Conservation (phyloP, 202 grass and related monocot genomes). For the Zoysia matrella region DNA sequence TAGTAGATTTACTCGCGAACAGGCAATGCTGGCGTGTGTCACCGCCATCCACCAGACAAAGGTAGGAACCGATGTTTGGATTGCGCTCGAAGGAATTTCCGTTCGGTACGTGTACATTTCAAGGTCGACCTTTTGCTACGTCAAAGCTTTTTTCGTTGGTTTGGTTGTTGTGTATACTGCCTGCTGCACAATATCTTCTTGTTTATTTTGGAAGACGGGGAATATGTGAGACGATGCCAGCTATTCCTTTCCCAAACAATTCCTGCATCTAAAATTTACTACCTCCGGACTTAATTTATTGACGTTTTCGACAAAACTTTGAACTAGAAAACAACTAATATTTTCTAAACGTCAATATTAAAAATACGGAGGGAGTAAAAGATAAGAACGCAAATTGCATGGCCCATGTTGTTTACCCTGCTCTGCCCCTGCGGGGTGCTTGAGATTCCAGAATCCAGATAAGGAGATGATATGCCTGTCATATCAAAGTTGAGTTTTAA, state of each 20-base stretch:
- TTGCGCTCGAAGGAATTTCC: conserved; percentile 11
- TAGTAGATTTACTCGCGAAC: not conserved
- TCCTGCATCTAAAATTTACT: not conserved
- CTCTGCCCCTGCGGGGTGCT: too few relatives aligned
- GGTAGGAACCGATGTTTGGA: not conserved
- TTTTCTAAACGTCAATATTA: too few relatives aligned
- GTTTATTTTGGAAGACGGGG: not conserved
- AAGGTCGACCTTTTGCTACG: conserved; percentile 3
- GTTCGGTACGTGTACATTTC: not conserved
- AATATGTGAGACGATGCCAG: not conserved
- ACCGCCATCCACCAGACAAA: not conserved
- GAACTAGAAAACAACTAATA: too few relatives aligned
- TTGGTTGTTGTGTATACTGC: not conserved
- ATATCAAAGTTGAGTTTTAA: not conserved
- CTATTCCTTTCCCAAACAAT: not conserved
- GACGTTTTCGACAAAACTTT: too few relatives aligned
- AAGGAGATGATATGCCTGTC: not conserved
- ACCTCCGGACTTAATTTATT: too few relatives aligned
- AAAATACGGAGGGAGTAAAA: too few relatives aligned
- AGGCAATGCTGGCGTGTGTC: not conserved
- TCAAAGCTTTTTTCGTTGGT: not conserved
- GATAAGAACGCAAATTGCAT: not conserved
- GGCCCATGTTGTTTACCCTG: not conserved
- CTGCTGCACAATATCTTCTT: not conserved
- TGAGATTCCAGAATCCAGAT: not conserved